phyloP scores from a whole-genome alignment of 805 yeast species.

The Teunomyces atbi region DNA sequence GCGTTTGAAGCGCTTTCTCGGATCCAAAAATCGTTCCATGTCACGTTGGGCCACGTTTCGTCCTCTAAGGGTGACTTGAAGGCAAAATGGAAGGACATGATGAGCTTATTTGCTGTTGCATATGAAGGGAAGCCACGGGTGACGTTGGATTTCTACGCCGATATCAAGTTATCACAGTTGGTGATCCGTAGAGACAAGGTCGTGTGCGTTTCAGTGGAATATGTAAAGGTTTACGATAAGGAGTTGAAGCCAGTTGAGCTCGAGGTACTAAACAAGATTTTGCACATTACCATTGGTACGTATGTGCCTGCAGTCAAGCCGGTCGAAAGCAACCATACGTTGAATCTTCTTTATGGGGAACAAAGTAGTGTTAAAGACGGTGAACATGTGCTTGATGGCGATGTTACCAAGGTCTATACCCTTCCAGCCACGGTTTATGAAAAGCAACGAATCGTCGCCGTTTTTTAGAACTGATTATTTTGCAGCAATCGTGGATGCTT shows the following conservation, averaged over 20 bases:
- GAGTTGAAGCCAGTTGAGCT: constrained; percentile 13
- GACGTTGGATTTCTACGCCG: constrained; percentile 24
- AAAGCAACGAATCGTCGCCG: constrained; percentile 7
- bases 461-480: background rate
- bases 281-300: constrained; percentile 78
- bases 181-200: constrained; percentile 49
- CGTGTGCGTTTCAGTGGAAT: constrained; percentile 52
- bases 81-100: constrained; percentile 20
- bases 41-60: constrained; percentile 57
- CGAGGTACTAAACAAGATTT: constrained; percentile 33
- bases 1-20: constrained; percentile 28
- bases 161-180: constrained; percentile 42
- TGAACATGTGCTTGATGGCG: constrained; percentile 2
- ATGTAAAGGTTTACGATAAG: constrained; percentile 13
- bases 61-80: constrained; percentile 11
- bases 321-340: constrained; percentile 45
- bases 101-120: constrained; percentile 7
- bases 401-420: background rate
- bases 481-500: background rate
- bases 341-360: constrained; percentile 1
- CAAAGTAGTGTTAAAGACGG: background rate
- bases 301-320: constrained; percentile 45
- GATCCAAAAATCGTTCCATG: constrained; percentile 59
- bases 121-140: background rate
- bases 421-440: background rate